Evolutionary conservation across 306 rosid species (phyloP), one percentile per base, ranked within the genome.

Genomic region (Trifolium fragiferum): DNA sequence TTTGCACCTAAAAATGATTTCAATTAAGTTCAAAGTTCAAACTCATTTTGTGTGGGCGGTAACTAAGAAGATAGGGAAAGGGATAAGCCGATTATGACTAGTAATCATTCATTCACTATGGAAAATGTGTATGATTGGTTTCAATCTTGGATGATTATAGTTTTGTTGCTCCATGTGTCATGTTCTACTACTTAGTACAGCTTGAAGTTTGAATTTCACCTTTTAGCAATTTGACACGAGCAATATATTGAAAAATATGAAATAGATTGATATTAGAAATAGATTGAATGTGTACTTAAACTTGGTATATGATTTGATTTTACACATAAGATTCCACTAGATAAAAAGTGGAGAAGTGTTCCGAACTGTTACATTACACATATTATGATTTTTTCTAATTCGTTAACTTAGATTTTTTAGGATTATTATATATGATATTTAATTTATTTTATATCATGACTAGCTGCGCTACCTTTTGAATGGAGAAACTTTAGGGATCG

Each of bases 31-130:
- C 70, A 73, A 79, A 57, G 1, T 66, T 67, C 38, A 43, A 57
- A 47, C 62, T 7, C 7, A 21, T 6, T 41, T 13, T 74, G 49
- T 64, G 72, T 63, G 78, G 75, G 13, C 81, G 35, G 78, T 59
- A 10, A 41, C 35, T 18, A 65, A 33, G 47, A 41, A 19, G 25
- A 64, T 30, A 18, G 11, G 32, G 18, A 60, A 68, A 13, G 19
- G 49, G 51, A 76, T 49, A 33, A 68, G 30, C 7, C 15, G 59
- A 19, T 13, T 2, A 49, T 30, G 58, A 82, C 33, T 65, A 37
- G 46, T 4, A 20, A 54, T 54, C 60, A 54, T 63, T 16, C 58
- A 70, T 68, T 46, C 30, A 68, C 10, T 41, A 59, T 67, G 50
- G 37, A 41, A 18, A 20, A 51, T 0, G 32, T 33, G 32, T 15